Conservation (phyloP, 768 basidiomycete genomes). For the Termitomyces sp. region DNA sequence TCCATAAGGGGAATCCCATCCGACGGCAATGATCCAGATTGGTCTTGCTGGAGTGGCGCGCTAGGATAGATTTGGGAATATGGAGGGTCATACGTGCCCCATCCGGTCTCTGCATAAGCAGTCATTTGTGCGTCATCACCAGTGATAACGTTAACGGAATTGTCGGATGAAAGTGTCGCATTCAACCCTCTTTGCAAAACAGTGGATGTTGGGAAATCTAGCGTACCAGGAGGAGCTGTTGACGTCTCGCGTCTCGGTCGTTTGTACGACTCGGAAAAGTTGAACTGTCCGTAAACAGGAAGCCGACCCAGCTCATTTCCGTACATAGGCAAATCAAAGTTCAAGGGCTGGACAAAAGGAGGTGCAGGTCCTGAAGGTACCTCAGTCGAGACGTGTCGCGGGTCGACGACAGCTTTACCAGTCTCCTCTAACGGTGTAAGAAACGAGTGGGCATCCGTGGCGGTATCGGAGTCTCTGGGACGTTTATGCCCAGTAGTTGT, state of each 20-base stretch:
- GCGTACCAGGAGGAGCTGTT: neutral
- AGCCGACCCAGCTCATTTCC: constrained; percentile 53
- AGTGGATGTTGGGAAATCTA: neutral
- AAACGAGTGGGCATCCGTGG: neutral
- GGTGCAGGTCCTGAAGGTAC: constrained; percentile 10
- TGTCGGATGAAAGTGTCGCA: neutral
- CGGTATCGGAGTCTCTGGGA: constrained; percentile 12
- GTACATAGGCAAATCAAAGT: constrained; percentile 46
- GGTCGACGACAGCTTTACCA: constrained; percentile 23
- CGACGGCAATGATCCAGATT: neutral
- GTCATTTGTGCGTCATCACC: too few relatives aligned
- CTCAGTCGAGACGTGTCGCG: constrained; percentile 22
- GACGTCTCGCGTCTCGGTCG: constrained; percentile 5
- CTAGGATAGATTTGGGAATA: neutral
- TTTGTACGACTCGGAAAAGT: constrained; percentile 25
- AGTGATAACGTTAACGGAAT: too few relatives aligned
- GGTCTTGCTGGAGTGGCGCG: neutral
- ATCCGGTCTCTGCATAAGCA: too few relatives aligned
- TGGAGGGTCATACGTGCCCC: neutral
- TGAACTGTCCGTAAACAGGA: constrained; percentile 41
- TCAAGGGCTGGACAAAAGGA: constrained; percentile 5
- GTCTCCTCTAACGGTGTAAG: constrained; percentile 1
- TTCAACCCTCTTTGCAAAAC: neutral
- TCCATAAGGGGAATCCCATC: constrained; percentile 31
- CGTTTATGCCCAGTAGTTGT: constrained; percentile 11